Conservation (phyloP, 192 early-diverging fungal species). For the Rhizophagus prolifer region DNA sequence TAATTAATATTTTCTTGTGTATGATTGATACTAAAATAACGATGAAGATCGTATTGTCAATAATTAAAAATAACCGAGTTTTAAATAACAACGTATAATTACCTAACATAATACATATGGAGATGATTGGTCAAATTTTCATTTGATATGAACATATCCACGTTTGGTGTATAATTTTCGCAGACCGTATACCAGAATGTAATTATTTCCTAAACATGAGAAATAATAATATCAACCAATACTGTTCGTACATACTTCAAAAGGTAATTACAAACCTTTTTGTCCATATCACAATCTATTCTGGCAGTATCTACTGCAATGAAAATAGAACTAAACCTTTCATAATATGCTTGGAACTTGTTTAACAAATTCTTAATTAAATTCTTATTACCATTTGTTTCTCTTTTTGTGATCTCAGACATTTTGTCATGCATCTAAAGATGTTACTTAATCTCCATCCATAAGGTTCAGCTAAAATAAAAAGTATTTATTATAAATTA, state of each 20-base stretch:
- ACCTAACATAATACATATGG: constrained; percentile 29
- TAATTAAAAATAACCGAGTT: too few species aligned
- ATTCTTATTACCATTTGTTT: constrained; percentile 8
- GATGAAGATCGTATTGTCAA: too few species aligned
- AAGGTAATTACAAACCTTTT: constrained; percentile 9
- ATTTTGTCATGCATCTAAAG: constrained; percentile 23
- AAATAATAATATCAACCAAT: background rate
- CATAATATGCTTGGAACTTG: constrained; percentile 13
- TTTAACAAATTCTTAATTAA: background rate
- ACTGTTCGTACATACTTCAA: too few species aligned
- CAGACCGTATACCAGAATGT: constrained; percentile 23
- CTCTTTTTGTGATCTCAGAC: constrained; percentile 10
- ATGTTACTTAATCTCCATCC: constrained; percentile 28
- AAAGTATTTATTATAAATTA: background rate
- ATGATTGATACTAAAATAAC: constrained; percentile 21
- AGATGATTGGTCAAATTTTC: background rate
- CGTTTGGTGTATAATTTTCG: constrained; percentile 6
- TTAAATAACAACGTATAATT: background rate
- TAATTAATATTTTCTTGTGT: constrained; percentile 27
- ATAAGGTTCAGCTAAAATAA: constrained; percentile 13
- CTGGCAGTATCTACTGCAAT: constrained; percentile 11
- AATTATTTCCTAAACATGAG: constrained; percentile 8
- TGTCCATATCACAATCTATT: constrained; percentile 24
- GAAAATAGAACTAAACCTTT: constrained; percentile 4
- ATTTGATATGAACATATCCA: background rate